Evolutionary conservation across 2,329 filamentous ascomycete genomes (phyloP), one percentile per base, ranked within the genome.

Genomic region (Fusarium siculi): DNA sequence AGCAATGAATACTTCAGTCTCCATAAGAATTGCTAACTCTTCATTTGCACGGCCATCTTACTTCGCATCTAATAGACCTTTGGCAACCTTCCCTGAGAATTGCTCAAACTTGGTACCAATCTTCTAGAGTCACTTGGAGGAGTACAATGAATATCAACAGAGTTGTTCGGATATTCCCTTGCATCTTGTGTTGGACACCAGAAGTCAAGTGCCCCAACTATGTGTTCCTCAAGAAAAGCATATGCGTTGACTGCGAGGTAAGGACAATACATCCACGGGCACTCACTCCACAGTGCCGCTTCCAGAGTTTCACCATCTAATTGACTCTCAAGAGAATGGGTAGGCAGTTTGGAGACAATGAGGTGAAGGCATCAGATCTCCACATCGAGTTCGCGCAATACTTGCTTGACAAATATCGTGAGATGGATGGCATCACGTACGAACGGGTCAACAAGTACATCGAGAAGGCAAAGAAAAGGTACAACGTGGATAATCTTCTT

Each of bases 371-470:
- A 52, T 72, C 75, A 62, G 64, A 76, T 43, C 61, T 74, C 43
- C 75, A 77, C 59, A 70, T 75, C 64, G 61, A 58, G 23, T 62
- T 77, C 74, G 75, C 74, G 47, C 72, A 72, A 75, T 77, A 77
- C 40, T 60, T 77, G 37, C 50, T 77, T 44, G 75, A 77, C 32
- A 77, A 71, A 54, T 74, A 76, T 58, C 62, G 72, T 36, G 74
- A 77, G 42, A 44, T 40, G 14, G 72, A 66, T 23, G 74, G 74
- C 43, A 70, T 77, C 63, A 77, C 69, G 32, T 77, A 76, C 46
- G 73, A 76, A 56, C 56, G 57, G 23, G 60, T 77, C 40, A 74
- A 77, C 56, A 63, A 52, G 54, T 68, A 74, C 59, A 75, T 77
- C 23, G 56, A 53, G 32, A 64, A 56, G 15, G 72, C 75, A 15